A percentile compares a stretch with the other conserved stretches of the same genome.
phyloP scores from a whole-genome alignment of 2,329 filamentous ascomycete genomes.

The Botrytis squamosa region DNA sequence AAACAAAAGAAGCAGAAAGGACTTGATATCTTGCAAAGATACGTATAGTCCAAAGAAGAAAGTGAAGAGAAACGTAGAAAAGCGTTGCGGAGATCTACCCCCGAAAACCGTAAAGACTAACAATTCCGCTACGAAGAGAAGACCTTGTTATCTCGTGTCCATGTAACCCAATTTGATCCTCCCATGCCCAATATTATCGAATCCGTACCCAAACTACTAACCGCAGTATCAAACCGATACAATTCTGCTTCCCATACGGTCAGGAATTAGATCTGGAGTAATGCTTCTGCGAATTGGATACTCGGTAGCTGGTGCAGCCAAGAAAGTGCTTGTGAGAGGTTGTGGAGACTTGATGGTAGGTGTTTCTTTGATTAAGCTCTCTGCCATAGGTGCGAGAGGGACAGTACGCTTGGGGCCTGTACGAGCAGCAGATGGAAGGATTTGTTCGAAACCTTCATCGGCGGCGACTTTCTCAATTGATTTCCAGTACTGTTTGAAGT shows the following conservation, averaged over 20 bases:
- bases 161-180: not conserved
- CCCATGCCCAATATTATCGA: not conserved
- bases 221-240: not conserved
- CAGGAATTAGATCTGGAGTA: constrained; percentile 60
- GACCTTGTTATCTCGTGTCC: not conserved
- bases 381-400: constrained; percentile 28
- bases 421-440: constrained; percentile 55
- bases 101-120: not conserved
- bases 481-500: constrained; percentile 59
- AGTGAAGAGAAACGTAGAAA: not conserved
- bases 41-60: not conserved
- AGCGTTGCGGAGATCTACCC: not conserved
- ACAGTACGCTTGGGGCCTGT: constrained; percentile 45
- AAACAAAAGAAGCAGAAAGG: not conserved
- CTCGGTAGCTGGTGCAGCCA: constrained; percentile 55
- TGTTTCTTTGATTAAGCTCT: constrained; percentile 26
- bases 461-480: constrained; percentile 65
- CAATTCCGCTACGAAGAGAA: not conserved
- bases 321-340: constrained; percentile 54
- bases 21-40: not conserved
- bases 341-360: constrained; percentile 54
- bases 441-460: constrained; percentile 57
- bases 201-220: not conserved
- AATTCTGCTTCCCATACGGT: constrained; percentile 41
- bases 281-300: constrained; percentile 52